Evolutionary conservation across 805 yeast species (phyloP).

Genomic region (Nakazawaea populi): DNA sequence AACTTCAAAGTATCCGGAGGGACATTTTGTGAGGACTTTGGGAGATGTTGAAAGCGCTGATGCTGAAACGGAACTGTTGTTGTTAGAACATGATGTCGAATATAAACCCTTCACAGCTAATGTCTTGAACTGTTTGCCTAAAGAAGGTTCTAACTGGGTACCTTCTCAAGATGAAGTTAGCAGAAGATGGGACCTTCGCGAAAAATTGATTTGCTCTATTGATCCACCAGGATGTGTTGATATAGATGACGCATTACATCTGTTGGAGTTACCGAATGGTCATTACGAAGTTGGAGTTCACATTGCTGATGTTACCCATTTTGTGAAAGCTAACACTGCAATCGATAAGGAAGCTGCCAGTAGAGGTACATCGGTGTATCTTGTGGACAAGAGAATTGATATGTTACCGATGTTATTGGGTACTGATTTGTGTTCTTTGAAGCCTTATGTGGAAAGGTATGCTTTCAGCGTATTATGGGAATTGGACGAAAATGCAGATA

Average conservation of each 20-base stretch:
- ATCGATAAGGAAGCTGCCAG: slow-evolving; percentile 94
- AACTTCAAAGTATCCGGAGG: slow-evolving; percentile 80
- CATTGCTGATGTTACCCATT: slow-evolving; percentile 97
- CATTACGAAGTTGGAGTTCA: slow-evolving; percentile 97
- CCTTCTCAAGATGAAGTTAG: slow-evolving; percentile 59
- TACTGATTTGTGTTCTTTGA: slow-evolving; percentile 90
- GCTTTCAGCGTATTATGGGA: slow-evolving; percentile 98
- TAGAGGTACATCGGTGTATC: slow-evolving; percentile 94
- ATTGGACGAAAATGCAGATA: slow-evolving; percentile 78
- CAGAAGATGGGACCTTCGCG: slow-evolving; percentile 80
- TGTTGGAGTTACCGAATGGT: slow-evolving; percentile 78
- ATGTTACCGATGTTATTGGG: slow-evolving; percentile 95
- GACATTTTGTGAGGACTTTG: slow-evolving; percentile 85
- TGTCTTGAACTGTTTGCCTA: slow-evolving; percentile 87
- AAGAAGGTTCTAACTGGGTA: slow-evolving; percentile 90
- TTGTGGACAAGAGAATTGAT: slow-evolving; percentile 97
- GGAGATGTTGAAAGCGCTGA: slow-evolving; percentile 89
- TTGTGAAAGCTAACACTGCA: slow-evolving; percentile 88
- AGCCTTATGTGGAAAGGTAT: slow-evolving; percentile 92
- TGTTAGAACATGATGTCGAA: slow-evolving; percentile 94
- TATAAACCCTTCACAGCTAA: slow-evolving; percentile 92
- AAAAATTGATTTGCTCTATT: slow-evolving; percentile 85
- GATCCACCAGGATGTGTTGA: slow-evolving; percentile 99
- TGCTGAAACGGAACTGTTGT: slow-evolving; percentile 93
- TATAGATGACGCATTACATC: slow-evolving; percentile 97